Percentiles rank a stretch among this genome's conserved stretches.
These are phyloP conservation scores for Diplogelasinospora grovesii DNA, from an alignment of 495 filamentous ascomycete species.

Conservation along the genomic window DNA sequence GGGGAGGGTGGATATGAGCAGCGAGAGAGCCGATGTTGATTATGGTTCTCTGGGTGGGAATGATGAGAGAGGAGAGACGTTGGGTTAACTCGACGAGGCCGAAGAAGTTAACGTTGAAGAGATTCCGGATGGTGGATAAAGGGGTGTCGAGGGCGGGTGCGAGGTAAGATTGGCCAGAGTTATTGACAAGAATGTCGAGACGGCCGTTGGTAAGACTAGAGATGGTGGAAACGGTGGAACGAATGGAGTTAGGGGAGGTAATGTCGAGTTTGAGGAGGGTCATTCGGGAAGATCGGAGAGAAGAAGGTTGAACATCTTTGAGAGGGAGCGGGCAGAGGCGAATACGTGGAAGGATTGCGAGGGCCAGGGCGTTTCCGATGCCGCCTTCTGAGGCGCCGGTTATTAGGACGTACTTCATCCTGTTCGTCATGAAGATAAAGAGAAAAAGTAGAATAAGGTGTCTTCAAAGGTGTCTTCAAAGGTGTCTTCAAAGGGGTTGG, in stretches of 20 bases:
- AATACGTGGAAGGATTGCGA: conserved; percentile 29
- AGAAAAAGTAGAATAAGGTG: no score
- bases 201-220: conserved; percentile 21
- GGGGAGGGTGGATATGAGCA: conserved; percentile 31
- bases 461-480: no score
- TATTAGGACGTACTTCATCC: conserved; percentile 4
- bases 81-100: conserved; percentile 37
- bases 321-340: conserved; percentile 12
- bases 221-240: conserved; percentile 11
- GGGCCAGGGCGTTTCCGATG: conserved; percentile 34
- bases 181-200: conserved; percentile 39
- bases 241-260: conserved; percentile 9
- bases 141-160: conserved; percentile 30
- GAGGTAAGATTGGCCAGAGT: conserved; percentile 25
- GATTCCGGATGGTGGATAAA: conserved; percentile 23
- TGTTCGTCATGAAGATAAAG: no score
- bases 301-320: no score
- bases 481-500: no score
- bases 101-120: conserved; percentile 39
- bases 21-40: conserved; percentile 42
- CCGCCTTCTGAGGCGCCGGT: conserved; percentile 41
- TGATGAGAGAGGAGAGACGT: conserved; percentile 41
- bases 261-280: conserved; percentile 23
- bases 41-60: conserved; percentile 37
- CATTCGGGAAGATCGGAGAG: no score